Percentiles rank a stretch among this genome's conserved stretches.
Evolutionary conservation across 2,329 filamentous ascomycete genomes (phyloP).

Genomic region (Ophiostoma pallidulum): DNA sequence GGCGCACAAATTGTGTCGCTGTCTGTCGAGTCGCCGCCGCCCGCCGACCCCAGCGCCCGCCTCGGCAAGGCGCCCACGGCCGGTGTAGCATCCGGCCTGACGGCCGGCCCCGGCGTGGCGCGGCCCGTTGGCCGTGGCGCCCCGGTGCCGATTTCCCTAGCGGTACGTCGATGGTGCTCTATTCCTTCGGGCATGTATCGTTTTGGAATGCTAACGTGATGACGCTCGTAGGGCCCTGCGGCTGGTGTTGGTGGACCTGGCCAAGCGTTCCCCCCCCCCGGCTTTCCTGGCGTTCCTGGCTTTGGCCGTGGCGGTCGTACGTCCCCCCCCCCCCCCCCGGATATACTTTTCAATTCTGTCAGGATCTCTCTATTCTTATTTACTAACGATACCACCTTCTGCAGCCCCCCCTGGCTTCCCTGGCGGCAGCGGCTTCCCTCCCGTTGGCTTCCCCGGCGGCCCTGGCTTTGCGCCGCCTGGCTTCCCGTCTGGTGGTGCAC

Average conservation of each 20-base stretch:
- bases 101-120: conserved; percentile 79
- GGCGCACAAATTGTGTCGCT: conserved; percentile 91
- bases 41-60: conserved; percentile 83
- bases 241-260: conserved; percentile 68
- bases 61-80: conserved; percentile 68
- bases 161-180: conserved; percentile 42
- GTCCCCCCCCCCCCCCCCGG: conserved; percentile 24
- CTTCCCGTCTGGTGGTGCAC: conserved; percentile 37
- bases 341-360: background rate
- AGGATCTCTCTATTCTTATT: conserved; percentile 10
- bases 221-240: conserved; percentile 72
- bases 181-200: too few relatives aligned
- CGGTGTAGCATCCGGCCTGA: conserved; percentile 59
- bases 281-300: conserved; percentile 42
- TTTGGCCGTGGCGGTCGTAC: conserved; percentile 48
- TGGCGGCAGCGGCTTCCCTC: conserved; percentile 26
- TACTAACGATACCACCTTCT: conserved; percentile 25
- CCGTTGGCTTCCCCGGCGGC: conserved; percentile 37
- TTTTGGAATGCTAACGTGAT: conserved; percentile 19
- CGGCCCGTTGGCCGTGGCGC: conserved; percentile 81
- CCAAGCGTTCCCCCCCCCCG: conserved; percentile 48
- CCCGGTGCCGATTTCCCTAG: conserved; percentile 63
- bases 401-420: conserved; percentile 30
- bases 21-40: conserved; percentile 90
- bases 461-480: conserved; percentile 26